phyloP scores from a whole-genome alignment of 148 eudicot genomes.

The Persicaria tinctoria region DNA sequence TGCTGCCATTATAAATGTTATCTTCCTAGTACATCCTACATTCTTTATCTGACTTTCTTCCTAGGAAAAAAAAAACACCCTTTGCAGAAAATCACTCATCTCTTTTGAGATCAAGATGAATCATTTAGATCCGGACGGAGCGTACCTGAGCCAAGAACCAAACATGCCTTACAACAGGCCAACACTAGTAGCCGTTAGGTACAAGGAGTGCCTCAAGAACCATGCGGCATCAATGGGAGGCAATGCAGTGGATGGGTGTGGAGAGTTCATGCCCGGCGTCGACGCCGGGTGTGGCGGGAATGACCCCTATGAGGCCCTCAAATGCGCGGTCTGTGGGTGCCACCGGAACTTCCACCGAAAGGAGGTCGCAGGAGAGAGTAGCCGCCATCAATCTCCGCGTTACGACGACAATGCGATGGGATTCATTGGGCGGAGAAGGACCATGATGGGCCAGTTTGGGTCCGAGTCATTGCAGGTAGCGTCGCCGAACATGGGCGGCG shows the following conservation, averaged over 20 bases:
- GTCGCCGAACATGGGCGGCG: background rate
- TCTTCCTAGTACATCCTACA: conserved; percentile 4
- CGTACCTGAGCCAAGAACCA: background rate
- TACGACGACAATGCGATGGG: background rate
- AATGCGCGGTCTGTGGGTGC: conserved; percentile 49
- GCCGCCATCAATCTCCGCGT: background rate
- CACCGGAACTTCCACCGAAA: conserved; percentile 53
- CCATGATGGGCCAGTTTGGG: background rate
- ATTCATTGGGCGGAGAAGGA: background rate
- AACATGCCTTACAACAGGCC: conserved; percentile 9
- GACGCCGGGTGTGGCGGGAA: conserved; percentile 10
- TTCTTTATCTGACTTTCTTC: background rate
- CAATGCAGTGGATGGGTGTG: conserved; percentile 45
- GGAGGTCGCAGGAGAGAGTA: conserved; percentile 15
- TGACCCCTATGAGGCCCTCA: conserved; percentile 21
- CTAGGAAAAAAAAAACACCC: background rate
- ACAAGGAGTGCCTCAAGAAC: conserved; percentile 54
- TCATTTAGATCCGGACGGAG: background rate
- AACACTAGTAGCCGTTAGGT: conserved; percentile 12
- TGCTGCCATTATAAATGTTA: background rate
- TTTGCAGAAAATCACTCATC: too few species aligned
- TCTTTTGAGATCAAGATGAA: conserved; percentile 9
- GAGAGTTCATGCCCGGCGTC: conserved; percentile 39
- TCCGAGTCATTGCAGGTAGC: background rate
- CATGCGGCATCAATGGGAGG: conserved; percentile 50